phyloP scores from a whole-genome alignment of 768 basidiomycete species.

The Lactarius deliciosus region DNA sequence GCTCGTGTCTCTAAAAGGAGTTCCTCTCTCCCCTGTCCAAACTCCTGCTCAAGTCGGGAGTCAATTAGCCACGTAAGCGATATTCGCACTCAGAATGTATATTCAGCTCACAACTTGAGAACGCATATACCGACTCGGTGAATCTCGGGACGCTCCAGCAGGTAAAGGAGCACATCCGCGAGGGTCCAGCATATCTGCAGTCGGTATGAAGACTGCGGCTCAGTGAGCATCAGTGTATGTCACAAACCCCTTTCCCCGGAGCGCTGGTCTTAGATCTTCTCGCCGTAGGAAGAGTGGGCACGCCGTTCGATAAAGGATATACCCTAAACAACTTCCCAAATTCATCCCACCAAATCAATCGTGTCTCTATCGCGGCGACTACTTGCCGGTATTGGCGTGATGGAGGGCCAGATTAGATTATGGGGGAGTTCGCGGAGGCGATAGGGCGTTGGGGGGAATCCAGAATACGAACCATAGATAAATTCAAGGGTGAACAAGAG shows the following conservation, averaged over 20 bases:
- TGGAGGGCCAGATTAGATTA: conserved; percentile 21
- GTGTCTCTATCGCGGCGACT: conserved; percentile 17
- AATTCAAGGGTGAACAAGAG: conserved; percentile 4
- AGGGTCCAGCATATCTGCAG: conserved; percentile 4
- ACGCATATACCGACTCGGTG: neutral
- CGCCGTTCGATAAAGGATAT: conserved; percentile 20
- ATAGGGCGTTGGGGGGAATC: conserved; percentile 4
- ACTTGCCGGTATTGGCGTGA: conserved; percentile 17
- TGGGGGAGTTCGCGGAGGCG: conserved; percentile 1
- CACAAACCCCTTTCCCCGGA: conserved; percentile 9
- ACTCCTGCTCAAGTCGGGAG: neutral
- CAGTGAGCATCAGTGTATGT: conserved; percentile 1
- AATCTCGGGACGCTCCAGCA: neutral
- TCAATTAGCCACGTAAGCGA: conserved; percentile 3
- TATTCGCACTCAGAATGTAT: conserved; percentile 8
- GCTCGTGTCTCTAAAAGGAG: conserved; percentile 5
- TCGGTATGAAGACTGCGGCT: conserved; percentile 3
- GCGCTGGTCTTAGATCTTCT: conserved; percentile 16
- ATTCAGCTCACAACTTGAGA: neutral
- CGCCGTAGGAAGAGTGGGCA: conserved; percentile 1
- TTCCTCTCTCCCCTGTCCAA: neutral
- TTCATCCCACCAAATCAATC: conserved; percentile 20
- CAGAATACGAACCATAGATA: neutral
- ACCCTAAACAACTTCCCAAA: conserved; percentile 12
- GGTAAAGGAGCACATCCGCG: neutral